Evolutionary conservation across 2,329 filamentous ascomycete species (phyloP).

Genomic region (Xylaria arbuscula): DNA sequence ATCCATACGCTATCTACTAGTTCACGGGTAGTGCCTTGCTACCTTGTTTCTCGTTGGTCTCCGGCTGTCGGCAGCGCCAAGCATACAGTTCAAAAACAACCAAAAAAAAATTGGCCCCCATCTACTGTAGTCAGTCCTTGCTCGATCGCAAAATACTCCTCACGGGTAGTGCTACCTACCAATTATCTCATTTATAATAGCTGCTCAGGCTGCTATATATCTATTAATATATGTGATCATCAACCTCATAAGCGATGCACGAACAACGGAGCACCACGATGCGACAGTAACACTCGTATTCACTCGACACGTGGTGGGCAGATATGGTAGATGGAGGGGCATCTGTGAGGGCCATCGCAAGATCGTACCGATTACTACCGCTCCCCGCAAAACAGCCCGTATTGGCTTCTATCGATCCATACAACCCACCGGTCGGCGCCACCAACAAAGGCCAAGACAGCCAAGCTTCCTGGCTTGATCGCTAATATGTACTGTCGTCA

Average conservation of each 20-base stretch:
- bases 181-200: neutral
- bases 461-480: neutral
- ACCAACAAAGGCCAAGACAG: neutral
- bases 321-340: slow-evolving; percentile 6
- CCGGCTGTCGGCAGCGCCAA: neutral
- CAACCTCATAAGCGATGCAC: neutral
- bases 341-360: neutral
- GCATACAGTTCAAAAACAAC: neutral
- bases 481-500: too few relatives aligned
- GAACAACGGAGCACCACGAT: neutral
- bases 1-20: too few relatives aligned
- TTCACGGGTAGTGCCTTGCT: too few relatives aligned
- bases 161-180: too few relatives aligned
- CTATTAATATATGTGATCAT: neutral
- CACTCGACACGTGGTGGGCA: neutral
- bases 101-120: neutral
- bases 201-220: neutral
- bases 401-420: neutral
- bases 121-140: slow-evolving; percentile 1
- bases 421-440: neutral
- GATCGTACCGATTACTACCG: neutral
- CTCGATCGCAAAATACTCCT: neutral
- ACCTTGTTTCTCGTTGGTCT: neutral
- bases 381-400: neutral
- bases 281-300: slow-evolving; percentile 5